A percentile compares a stretch with the other conserved stretches of the same genome.
Conservation (phyloP, 108 stramenopile species). For the Stephanodiscus minutulus region DNA sequence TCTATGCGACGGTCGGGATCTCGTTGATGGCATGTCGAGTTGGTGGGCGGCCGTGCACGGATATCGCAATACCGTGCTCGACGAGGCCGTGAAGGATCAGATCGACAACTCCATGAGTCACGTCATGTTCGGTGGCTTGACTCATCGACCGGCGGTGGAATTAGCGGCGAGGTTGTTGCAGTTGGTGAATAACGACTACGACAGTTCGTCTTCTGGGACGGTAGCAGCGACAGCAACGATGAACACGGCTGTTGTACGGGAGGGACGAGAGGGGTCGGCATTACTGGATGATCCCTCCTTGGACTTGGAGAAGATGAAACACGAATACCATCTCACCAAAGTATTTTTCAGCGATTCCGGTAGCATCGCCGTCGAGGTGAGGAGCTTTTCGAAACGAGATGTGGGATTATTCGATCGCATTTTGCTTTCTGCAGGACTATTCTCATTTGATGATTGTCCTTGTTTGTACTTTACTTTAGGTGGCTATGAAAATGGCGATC, state of each 20-base stretch:
- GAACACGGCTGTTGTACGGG: background rate
- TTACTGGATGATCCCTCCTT: background rate
- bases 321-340: conserved; percentile 55
- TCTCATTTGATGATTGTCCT: no score
- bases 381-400: background rate
- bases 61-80: conserved; percentile 71
- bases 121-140: conserved; percentile 92
- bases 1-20: conserved; percentile 57
- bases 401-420: no score
- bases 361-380: conserved; percentile 67
- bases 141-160: conserved; percentile 74
- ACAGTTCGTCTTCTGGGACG: background rate
- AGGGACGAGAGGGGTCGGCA: background rate
- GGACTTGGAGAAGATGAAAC: conserved; percentile 5
- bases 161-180: conserved; percentile 54
- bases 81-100: conserved; percentile 68
- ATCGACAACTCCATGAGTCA: conserved; percentile 68
- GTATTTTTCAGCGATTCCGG: conserved; percentile 85
- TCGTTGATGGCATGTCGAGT: conserved; percentile 86
- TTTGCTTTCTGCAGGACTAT: no score
- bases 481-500: conserved; percentile 92
- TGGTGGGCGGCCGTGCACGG: conserved; percentile 92
- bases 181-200: conserved; percentile 31
- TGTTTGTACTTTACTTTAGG: no score
- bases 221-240: background rate